These are phyloP conservation scores for Dendrobium huoshanense DNA, from an alignment of 106 monocot species.

Conservation along the genomic window DNA sequence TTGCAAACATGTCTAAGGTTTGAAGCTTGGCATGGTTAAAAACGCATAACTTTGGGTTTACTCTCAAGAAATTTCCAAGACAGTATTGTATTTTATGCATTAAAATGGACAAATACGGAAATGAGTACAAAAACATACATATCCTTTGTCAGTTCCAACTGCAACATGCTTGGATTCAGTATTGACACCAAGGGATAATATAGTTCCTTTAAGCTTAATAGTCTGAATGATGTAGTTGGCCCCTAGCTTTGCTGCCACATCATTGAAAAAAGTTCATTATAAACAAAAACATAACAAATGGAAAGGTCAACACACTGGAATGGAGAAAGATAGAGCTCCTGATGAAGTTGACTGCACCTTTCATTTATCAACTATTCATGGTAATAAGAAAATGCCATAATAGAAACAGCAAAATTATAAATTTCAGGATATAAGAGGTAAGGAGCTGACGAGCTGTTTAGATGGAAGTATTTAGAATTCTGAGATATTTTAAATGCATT, in stretches of 20 bases:
- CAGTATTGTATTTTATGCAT: neutral
- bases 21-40: neutral
- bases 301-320: neutral
- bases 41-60: neutral
- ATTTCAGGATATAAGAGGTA: neutral
- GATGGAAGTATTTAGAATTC: too few species aligned
- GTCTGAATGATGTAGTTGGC: constrained; percentile 32
- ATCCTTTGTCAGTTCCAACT: constrained; percentile 75
- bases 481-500: too few species aligned
- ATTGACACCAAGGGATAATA: constrained; percentile 41
- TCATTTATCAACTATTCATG: neutral
- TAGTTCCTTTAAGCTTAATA: constrained; percentile 64
- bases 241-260: constrained; percentile 57
- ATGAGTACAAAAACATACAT: constrained; percentile 40
- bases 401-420: neutral
- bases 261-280: neutral
- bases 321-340: neutral
- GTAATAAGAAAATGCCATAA: neutral
- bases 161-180: constrained; percentile 51
- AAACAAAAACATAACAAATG: constrained; percentile 1
- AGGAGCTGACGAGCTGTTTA: neutral
- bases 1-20: neutral
- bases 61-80: neutral
- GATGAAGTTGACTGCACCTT: neutral
- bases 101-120: neutral